These are phyloP conservation scores for Vigna angularis DNA, from an alignment of 306 rosid species.

Conservation along the genomic window DNA sequence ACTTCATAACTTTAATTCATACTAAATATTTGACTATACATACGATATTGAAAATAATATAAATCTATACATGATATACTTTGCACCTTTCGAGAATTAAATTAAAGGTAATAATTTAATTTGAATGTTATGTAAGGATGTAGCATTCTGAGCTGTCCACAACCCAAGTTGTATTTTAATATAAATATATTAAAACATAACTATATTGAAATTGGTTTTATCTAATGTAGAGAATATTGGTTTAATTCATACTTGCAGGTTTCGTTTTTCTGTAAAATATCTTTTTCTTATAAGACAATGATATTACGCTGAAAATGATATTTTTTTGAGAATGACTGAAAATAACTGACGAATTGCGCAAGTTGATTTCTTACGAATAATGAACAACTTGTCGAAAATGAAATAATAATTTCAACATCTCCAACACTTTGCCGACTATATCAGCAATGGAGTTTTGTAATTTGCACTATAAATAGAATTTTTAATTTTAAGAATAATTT, in stretches of 20 bases:
- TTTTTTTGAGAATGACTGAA: neutral
- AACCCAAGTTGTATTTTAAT: slow-evolving; percentile 38
- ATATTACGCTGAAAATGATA: neutral
- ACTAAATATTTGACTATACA: neutral
- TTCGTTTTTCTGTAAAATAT: slow-evolving; percentile 5
- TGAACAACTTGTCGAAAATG: slow-evolving; percentile 33
- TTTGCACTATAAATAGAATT: neutral
- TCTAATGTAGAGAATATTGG: slow-evolving; percentile 35
- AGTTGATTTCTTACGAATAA: slow-evolving; percentile 9
- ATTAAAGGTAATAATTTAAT: slow-evolving; percentile 30
- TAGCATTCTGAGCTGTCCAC: slow-evolving; percentile 65
- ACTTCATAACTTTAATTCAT: neutral
- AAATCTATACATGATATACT: neutral
- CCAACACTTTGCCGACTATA: slow-evolving; percentile 32
- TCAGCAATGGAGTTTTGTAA: slow-evolving; percentile 9
- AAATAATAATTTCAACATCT: slow-evolving; percentile 17
- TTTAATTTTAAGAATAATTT: neutral
- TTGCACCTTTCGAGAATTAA: slow-evolving; percentile 19
- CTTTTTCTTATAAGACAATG: slow-evolving; percentile 17
- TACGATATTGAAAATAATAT: neutral
- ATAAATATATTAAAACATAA: neutral
- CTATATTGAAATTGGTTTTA: neutral
- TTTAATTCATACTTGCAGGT: slow-evolving; percentile 40
- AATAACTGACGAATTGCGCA: slow-evolving; percentile 12
- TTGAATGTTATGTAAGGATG: neutral